Conservation (phyloP, 192 early-diverging fungal genomes). For the Chytriomyces sp. region DNA sequence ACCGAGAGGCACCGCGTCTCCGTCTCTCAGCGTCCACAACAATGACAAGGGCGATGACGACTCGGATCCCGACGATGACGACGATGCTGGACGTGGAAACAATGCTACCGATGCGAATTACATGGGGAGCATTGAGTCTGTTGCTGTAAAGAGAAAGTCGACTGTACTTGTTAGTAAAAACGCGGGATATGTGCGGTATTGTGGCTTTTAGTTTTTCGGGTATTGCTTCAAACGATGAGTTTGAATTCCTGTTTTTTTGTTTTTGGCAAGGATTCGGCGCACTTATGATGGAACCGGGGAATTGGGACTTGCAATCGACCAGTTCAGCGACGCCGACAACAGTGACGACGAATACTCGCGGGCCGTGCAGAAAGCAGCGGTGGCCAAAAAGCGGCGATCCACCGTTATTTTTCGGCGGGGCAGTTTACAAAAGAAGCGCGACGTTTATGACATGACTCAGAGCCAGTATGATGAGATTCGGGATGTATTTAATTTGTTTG, state of each 20-base stretch:
- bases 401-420: background rate
- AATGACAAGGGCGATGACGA: background rate
- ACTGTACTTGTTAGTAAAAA: conserved; percentile 26
- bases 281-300: background rate
- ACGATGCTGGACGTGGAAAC: background rate
- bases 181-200: conserved; percentile 6
- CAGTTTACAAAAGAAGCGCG: background rate
- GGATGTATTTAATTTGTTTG: conserved; percentile 51
- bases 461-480: conserved; percentile 36
- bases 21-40: background rate
- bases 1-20: too few relatives aligned
- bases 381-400: background rate
- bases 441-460: conserved; percentile 18
- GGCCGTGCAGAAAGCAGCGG: background rate
- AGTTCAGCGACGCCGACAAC: background rate
- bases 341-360: background rate
- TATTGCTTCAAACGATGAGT: background rate
- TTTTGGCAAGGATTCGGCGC: background rate
- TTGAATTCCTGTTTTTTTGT: background rate
- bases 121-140: background rate
- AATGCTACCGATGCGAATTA: background rate
- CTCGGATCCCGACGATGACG: background rate
- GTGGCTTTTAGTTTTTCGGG: background rate
- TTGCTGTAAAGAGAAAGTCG: background rate
- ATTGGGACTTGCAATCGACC: background rate